These are phyloP conservation scores for Tuber brumale DNA, from an alignment of 495 filamentous ascomycete genomes.

Conservation along the genomic window DNA sequence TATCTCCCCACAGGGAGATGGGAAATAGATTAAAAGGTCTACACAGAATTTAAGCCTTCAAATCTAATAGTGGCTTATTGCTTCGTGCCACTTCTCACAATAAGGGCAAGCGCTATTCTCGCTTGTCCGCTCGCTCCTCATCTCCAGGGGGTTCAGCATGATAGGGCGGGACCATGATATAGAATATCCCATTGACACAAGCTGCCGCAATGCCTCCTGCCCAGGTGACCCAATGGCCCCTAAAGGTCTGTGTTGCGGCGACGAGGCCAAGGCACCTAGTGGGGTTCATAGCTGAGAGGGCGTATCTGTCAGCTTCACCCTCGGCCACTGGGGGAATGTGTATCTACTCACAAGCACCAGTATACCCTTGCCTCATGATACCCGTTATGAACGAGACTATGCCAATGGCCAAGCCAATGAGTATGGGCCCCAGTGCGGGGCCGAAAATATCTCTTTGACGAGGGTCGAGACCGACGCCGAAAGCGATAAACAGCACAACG, in stretches of 20 bases:
- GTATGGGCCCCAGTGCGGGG: slow-evolving; percentile 48
- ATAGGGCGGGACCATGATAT: slow-evolving; percentile 15
- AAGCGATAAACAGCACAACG: slow-evolving; percentile 45
- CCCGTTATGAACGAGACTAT: slow-evolving; percentile 48
- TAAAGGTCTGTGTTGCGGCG: slow-evolving; percentile 13
- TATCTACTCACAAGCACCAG: slow-evolving; percentile 41
- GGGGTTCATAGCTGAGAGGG: slow-evolving; percentile 17
- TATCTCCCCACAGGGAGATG: background rate
- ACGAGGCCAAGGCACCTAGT: slow-evolving; percentile 18
- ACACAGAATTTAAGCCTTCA: background rate
- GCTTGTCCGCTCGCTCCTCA: background rate
- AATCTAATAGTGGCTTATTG: background rate
- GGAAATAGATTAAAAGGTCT: background rate
- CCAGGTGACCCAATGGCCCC: slow-evolving; percentile 17
- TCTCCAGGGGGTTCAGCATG: background rate
- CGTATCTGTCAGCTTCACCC: background rate
- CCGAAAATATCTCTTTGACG: slow-evolving; percentile 51
- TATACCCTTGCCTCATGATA: slow-evolving; percentile 48
- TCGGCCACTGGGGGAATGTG: background rate
- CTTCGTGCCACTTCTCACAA: background rate
- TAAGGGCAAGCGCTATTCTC: background rate
- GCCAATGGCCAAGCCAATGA: slow-evolving; percentile 50
- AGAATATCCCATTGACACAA: slow-evolving; percentile 4
- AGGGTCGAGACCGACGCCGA: slow-evolving; percentile 55
- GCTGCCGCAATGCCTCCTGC: background rate